Conservation (phyloP, 768 basidiomycete genomes). For the Trichaptum fuscoviolaceum region DNA sequence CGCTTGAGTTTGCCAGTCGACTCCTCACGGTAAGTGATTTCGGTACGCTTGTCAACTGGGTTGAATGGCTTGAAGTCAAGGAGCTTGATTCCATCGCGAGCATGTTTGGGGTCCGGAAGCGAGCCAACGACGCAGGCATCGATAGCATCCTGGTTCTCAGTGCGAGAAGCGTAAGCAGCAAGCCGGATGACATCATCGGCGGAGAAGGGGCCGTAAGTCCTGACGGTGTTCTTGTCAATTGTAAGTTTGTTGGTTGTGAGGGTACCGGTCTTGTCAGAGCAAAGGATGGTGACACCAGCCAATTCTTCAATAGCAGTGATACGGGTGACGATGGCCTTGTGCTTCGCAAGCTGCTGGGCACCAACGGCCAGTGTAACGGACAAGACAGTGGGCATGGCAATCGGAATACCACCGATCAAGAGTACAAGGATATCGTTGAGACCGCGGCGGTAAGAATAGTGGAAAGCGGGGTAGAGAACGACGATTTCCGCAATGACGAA, state of each 20-base stretch:
- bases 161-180: slow-evolving; percentile 93
- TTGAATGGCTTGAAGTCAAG: slow-evolving; percentile 99
- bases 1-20: slow-evolving; percentile 95
- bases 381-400: slow-evolving; percentile 98
- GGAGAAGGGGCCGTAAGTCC: slow-evolving; percentile 84
- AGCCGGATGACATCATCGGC: slow-evolving; percentile 90
- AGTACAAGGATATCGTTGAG: slow-evolving; percentile 97
- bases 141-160: slow-evolving; percentile 99
- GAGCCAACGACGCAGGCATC: slow-evolving; percentile 82
- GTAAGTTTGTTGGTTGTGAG: slow-evolving; percentile 99
- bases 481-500: slow-evolving; percentile 95
- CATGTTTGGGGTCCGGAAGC: slow-evolving; percentile 63
- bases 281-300: slow-evolving; percentile 96
- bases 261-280: slow-evolving; percentile 98
- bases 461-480: slow-evolving; percentile 89
- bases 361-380: slow-evolving; percentile 98
- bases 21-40: slow-evolving; percentile 96
- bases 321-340: slow-evolving; percentile 99
- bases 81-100: slow-evolving; percentile 90
- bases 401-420: slow-evolving; percentile 99
- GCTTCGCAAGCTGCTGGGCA: slow-evolving; percentile 97
- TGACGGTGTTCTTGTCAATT: slow-evolving; percentile 88
- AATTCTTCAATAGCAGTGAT: slow-evolving; percentile 99
- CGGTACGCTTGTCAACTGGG: slow-evolving; percentile 98
- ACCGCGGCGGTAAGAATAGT: slow-evolving; percentile 86